Conservation (phyloP, 306 rosid species). For the Ochetophila trinervis region DNA sequence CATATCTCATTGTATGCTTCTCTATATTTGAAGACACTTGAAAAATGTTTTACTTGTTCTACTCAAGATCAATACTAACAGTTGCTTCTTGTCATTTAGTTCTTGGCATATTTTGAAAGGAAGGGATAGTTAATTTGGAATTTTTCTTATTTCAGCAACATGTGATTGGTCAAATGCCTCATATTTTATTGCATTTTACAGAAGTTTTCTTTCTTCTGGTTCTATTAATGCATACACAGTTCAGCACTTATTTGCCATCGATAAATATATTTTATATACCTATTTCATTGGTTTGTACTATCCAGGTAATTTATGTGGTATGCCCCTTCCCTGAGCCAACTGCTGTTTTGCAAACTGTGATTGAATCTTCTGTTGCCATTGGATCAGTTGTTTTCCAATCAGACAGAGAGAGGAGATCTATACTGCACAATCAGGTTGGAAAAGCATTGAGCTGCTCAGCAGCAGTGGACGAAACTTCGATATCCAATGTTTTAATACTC, state of each 20-base stretch:
- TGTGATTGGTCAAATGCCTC: not conserved
- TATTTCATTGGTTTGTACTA: constrained; percentile 7
- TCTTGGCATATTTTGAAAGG: too few relatives aligned
- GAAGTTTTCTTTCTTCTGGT: not conserved
- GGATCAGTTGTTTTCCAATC: constrained; percentile 83
- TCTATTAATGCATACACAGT: not conserved
- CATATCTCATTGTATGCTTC: too few relatives aligned
- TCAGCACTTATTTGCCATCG: constrained; percentile 8
- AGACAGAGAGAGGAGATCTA: constrained; percentile 82
- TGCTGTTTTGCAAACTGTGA: constrained; percentile 83
- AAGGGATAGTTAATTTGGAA: too few relatives aligned
- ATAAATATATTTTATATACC: constrained; percentile 20
- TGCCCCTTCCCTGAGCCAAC: constrained; percentile 98
- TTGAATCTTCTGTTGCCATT: constrained; percentile 86
- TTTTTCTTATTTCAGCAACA: too few relatives aligned
- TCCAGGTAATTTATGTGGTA: constrained; percentile 91
- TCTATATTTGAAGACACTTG: too few relatives aligned
- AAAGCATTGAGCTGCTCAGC: constrained; percentile 91
- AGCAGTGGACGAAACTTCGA: constrained; percentile 91
- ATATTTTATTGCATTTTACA: not conserved
- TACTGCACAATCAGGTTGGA: constrained; percentile 77
- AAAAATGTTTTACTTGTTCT: too few relatives aligned
- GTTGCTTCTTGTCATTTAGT: too few relatives aligned
- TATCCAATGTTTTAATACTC: constrained; percentile 77
- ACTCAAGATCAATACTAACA: too few relatives aligned